Base-by-base conservation (phyloP, 169 alveolate species). In the Eimeria necatrix region DNA sequence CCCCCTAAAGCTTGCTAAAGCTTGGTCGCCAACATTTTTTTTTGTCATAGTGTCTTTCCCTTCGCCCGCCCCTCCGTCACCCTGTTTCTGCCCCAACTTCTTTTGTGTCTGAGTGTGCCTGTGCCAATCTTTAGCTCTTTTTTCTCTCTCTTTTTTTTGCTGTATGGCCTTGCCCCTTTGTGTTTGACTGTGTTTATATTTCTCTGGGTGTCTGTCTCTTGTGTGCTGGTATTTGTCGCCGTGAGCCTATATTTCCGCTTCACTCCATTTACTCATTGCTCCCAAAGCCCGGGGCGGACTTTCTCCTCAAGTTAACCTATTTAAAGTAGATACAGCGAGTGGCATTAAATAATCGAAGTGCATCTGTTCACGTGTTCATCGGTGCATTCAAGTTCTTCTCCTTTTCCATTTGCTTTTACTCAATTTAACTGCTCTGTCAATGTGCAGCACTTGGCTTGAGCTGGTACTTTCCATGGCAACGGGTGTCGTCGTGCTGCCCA, bases 401-500 rank as follows among this genome's bases (percentile, higher is more conserved):
- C 41, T 32, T 12, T 12, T 56, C 68, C 68, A 41, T 9, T 10
- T 41, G 60, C 56, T 12, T 74, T n/a, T 2, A 71, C n/a, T 71
- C 51, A 8, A 4, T 10, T 16, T 8, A 16, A 51, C 0, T 6
- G 52, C 41, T 74, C 20, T 56, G 68, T 18, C 68, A 14, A 10
- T 56, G 26, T 86, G 83, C 93, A 86, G 93, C 52, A 48, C 93
- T 8, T 24, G 61, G 74, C 5, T 22, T 7, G 93, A 86, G 51
- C 22, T 74, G 59, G 61, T 86, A 52, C 61, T 61, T 46, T 7
- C 93, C 48, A 86, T 86, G 84, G 26, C 64, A 26, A 52, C 49
- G 51, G 70, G 84, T 32, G 84, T 86, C 48, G 70, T 73, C 49
- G 73, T 86, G 14, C 93, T 86, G 14, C 93, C 93, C 16, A 41